Percentiles rank a stretch among this genome's conserved stretches.
These are phyloP conservation scores for Phylloporus arenicola DNA, from an alignment of 768 basidiomycete species.

Conservation along the genomic window DNA sequence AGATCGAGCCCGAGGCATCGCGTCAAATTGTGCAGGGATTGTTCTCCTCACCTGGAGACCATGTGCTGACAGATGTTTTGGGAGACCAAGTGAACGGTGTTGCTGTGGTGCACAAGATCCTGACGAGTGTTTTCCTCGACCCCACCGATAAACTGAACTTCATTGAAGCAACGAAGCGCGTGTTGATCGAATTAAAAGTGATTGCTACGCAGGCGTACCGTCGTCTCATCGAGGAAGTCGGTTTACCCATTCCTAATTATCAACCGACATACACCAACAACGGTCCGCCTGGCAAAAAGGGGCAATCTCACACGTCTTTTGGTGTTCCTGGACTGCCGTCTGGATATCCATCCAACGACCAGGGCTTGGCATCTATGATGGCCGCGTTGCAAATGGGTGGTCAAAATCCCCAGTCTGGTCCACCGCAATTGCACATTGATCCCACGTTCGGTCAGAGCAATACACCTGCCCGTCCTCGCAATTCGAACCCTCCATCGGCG, in stretches of 20 bases:
- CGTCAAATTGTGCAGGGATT: slow-evolving; percentile 81
- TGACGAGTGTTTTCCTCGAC: slow-evolving; percentile 83
- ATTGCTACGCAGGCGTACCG: slow-evolving; percentile 93
- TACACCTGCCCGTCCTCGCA: slow-evolving; percentile 42
- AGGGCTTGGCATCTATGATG: slow-evolving; percentile 89
- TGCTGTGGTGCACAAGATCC: slow-evolving; percentile 86
- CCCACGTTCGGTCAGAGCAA: slow-evolving; percentile 48
- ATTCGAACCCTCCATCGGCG: slow-evolving; percentile 38
- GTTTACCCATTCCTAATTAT: slow-evolving; percentile 83
- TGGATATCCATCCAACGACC: slow-evolving; percentile 77
- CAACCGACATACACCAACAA: slow-evolving; percentile 70
- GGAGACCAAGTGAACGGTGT: slow-evolving; percentile 96
- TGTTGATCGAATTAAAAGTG: slow-evolving; percentile 86
- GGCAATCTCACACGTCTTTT: slow-evolving; percentile 46
- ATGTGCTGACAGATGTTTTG: slow-evolving; percentile 89
- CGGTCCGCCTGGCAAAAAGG: slow-evolving; percentile 57
- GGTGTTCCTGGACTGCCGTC: slow-evolving; percentile 73
- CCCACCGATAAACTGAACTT: slow-evolving; percentile 60
- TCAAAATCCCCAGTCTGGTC: slow-evolving; percentile 77
- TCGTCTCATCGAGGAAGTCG: slow-evolving; percentile 90
- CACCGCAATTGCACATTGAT: slow-evolving; percentile 68
- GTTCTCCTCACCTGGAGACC: slow-evolving; percentile 85
- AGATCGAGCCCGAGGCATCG: slow-evolving; percentile 86
- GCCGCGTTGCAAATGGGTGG: slow-evolving; percentile 88
- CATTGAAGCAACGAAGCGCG: slow-evolving; percentile 84